A percentile compares a stretch with the other conserved stretches of the same genome.
Evolutionary conservation across 208 protist species (phyloP).

Genomic region (Acanthamoeba culbertsoni): DNA sequence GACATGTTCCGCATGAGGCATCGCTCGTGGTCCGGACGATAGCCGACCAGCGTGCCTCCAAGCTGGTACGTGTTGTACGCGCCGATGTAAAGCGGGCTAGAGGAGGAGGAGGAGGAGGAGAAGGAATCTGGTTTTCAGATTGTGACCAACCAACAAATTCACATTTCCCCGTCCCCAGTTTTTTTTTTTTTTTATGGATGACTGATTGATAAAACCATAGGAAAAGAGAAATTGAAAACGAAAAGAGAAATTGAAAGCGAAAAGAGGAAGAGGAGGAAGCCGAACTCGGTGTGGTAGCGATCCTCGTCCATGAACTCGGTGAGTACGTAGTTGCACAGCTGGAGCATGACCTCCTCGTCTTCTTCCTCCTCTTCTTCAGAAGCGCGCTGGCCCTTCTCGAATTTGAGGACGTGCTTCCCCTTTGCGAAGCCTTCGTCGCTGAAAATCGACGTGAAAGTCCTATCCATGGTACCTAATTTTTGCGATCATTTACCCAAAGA

Average conservation of each 20-base stretch:
- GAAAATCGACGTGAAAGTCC: neutral
- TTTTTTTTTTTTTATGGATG: too few relatives aligned
- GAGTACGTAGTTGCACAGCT: slow-evolving; percentile 31
- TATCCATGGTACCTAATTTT: neutral
- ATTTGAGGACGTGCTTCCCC: neutral
- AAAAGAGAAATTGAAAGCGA: neutral
- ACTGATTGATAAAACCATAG: too few relatives aligned
- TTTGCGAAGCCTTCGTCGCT: neutral
- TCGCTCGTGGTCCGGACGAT: neutral
- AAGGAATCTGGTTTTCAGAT: neutral
- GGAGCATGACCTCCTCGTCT: neutral
- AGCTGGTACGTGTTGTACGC: slow-evolving; percentile 6
- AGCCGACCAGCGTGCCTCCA: slow-evolving; percentile 1
- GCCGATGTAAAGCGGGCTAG: neutral
- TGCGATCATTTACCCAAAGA: neutral
- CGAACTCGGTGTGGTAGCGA: neutral
- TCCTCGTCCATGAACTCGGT: slow-evolving; percentile 29
- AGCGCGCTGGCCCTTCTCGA: neutral
- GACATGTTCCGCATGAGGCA: slow-evolving; percentile 62
- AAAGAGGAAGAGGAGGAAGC: neutral
- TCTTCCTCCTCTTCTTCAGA: neutral
- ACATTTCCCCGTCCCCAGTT: too few relatives aligned
- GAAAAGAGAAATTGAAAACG: too few relatives aligned
- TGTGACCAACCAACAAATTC: too few relatives aligned
- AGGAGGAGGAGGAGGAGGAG: neutral